Percentiles rank a stretch among this genome's conserved stretches.
Evolutionary conservation across 148 eudicot genomes (phyloP).

Genomic region (Spergularia marina): DNA sequence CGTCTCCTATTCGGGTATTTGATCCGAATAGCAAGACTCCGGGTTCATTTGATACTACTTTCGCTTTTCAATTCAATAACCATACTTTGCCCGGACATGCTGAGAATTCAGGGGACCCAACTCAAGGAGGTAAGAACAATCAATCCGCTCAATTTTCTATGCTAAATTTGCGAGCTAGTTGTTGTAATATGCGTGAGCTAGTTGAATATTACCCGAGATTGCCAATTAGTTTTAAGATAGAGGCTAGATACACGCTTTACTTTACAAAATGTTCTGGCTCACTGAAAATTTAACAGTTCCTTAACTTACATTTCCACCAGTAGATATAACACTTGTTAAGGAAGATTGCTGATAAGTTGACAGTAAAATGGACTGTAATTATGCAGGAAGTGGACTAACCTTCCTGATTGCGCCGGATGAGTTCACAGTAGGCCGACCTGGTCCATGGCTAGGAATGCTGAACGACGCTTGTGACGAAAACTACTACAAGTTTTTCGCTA

Average conservation of each 20-base stretch:
- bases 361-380: neutral
- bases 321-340: neutral
- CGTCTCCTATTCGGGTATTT: constrained; percentile 61
- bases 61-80: constrained; percentile 54
- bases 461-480: constrained; percentile 70
- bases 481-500: constrained; percentile 53
- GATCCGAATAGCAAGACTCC: constrained; percentile 55
- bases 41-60: constrained; percentile 66
- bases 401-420: constrained; percentile 75
- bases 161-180: neutral
- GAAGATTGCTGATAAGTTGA: neutral
- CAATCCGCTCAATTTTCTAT: too few species aligned
- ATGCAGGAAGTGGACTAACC: constrained; percentile 70
- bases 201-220: too few species aligned
- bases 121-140: constrained; percentile 41
- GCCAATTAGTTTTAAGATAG: too few species aligned
- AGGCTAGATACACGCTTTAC: too few species aligned
- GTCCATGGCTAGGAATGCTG: constrained; percentile 86
- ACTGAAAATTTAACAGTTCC: too few species aligned
- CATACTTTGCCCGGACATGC: neutral
- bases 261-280: too few species aligned
- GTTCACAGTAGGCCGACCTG: constrained; percentile 80
- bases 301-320: too few species aligned
- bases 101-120: constrained; percentile 2
- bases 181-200: neutral